Base-by-base conservation (phyloP, 2,329 filamentous ascomycete species). In the Pseudogymnoascus sp. region DNA sequence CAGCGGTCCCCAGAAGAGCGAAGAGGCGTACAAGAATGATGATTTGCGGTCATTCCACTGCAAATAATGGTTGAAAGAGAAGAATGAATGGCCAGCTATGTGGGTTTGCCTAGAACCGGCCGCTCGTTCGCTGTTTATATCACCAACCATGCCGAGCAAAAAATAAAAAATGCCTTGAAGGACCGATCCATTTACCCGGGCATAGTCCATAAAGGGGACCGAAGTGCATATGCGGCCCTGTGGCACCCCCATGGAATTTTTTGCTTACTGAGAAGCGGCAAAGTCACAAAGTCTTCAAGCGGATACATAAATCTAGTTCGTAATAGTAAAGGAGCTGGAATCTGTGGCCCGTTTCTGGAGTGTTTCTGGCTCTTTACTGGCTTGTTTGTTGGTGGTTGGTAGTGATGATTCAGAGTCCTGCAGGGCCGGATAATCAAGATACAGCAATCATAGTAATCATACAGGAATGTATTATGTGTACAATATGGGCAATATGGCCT, bases 371-470 rank as follows among this genome's bases (percentile, higher is more conserved):
- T 29, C 21, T 48, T 48, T 27, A 48, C 42, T 48, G 42, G 42
- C 6, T 13, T 29, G 10, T n/a, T n/a, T n/a, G 21, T 25, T n/a
- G 40, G 10, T 45, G 40, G 40, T 45, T 27, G 40, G 40, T 27
- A 45, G 18, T 45, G 40, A 45, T 45, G 40, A 45, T 45, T 45
- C 40, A 45, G 40, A 45, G 40, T 13, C 5, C 21, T 48, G 42
- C 42, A 48, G 42, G 42, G 21, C 42, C 42, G 42, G 42, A 48
- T 48, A 48, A 48, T 48, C 42, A 48, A 29, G 42, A 48, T 48
- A 48, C 42, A 13, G 42, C 29, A 48, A 48, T 48, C 21, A 27
- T 25, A 29, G 33, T 35, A 35, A 35, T 6, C 9, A n/a, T n/a
- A n/a, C n/a, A n/a, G n/a, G n/a, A n/a, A n/a, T n/a, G n/a, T n/a